Evolutionary conservation across 2,329 filamentous ascomycete species (phyloP), one percentile per base, ranked within the genome.

Genomic region (Dothideomycetidae sp.): DNA sequence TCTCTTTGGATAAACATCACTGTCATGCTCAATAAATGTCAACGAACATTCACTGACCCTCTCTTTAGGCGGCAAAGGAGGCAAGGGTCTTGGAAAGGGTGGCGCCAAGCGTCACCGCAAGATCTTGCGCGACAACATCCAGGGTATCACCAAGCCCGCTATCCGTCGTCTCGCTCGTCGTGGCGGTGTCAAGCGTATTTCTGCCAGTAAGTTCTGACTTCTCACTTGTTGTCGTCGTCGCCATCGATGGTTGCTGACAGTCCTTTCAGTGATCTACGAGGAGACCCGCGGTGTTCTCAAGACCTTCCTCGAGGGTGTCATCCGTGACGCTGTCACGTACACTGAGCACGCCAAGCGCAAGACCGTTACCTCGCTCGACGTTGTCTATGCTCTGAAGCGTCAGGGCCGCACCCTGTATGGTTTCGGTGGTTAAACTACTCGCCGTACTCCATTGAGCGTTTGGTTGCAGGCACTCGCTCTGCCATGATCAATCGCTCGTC

Each of bases 121-220:
- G 82, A 94, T 94, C 73, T 76, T 94, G 66, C 84, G 86, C 68
- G 86, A 93, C 81, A 94, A 93, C 81, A 94, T 94, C 61, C 86
- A 94, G 72, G 86, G 86, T 70, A 94, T 94, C 61, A 94, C 86
- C 60, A 94, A 94, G 81, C 86, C 86, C 56, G 86, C 86, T 56
- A 94, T 94, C 67, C 81, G 86, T 59, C 86, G 86, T 92, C 85
- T 94, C 62, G 86, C 86, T 50, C 86, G 86, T 70, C 85, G 86
- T 90, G 86, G 86, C 66, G 86, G 86, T 86, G 86, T 94, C 75
- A 94, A 94, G 83, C 86, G 86, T 93, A 94, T 94, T 59, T 93
- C 85, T 59, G 86, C 86, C 62, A 92, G 78, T 82, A 75, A 62
- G 37, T 40, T 41, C 28, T 35, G 30, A 35, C 37, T 31, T 29